Conservation (phyloP, 164 flowering plant species). For the Kingdonia uniflora region DNA sequence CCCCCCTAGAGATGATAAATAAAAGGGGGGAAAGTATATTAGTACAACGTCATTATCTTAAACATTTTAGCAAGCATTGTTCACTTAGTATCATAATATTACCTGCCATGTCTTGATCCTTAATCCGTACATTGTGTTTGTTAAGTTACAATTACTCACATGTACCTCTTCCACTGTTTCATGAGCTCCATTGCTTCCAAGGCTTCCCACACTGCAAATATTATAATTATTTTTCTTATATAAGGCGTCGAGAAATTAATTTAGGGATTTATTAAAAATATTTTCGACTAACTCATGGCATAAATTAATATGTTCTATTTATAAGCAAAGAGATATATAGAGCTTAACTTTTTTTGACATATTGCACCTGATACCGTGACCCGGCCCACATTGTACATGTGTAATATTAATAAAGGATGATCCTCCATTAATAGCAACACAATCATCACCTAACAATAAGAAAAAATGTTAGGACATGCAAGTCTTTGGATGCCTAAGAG, state of each 20-base stretch:
- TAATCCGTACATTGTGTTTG: slow-evolving; percentile 29
- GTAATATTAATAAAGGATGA: slow-evolving; percentile 21
- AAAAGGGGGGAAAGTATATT: too few relatives aligned
- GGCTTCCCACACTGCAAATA: slow-evolving; percentile 41
- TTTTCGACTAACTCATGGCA: too few relatives aligned
- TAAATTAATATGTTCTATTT: too few relatives aligned
- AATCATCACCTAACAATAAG: slow-evolving; percentile 47
- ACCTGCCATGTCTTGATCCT: slow-evolving; percentile 49
- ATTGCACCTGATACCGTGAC: slow-evolving; percentile 44
- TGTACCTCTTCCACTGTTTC: slow-evolving; percentile 31
- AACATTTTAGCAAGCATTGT: neutral
- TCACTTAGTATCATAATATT: neutral
- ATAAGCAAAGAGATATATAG: too few relatives aligned
- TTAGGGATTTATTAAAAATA: neutral
- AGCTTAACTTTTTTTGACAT: too few relatives aligned
- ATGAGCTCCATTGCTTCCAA: slow-evolving; percentile 26
- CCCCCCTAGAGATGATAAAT: slow-evolving; percentile 19
- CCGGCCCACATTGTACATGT: slow-evolving; percentile 33
- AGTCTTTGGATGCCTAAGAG: neutral
- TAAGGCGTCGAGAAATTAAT: neutral
- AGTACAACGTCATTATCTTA: neutral
- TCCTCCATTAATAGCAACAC: slow-evolving; percentile 27
- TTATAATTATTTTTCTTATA: neutral
- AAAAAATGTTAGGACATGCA: neutral
- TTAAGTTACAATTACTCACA: slow-evolving; percentile 27